A percentile compares a stretch with the other conserved stretches of the same genome.
Evolutionary conservation across 2,329 filamentous ascomycete genomes (phyloP).

Genomic region (Neofusicoccum ribis): DNA sequence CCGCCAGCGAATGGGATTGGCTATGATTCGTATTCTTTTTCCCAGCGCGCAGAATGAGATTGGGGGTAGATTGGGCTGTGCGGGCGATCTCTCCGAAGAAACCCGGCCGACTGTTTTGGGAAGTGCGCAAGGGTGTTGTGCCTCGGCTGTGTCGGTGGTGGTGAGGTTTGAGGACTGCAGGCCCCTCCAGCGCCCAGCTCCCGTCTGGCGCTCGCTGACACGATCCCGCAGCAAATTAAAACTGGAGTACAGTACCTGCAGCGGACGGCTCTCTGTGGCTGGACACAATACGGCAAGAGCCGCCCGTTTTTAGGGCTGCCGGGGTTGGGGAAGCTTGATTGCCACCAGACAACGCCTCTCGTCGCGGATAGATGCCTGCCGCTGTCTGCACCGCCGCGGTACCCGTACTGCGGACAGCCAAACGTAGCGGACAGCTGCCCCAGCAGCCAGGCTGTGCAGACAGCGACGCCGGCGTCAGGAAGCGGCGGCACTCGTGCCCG

Average conservation of each 20-base stretch:
- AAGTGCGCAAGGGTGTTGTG: not conserved
- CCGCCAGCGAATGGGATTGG: not conserved
- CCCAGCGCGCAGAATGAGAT: not conserved
- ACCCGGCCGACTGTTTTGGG: not conserved
- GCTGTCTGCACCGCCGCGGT: not conserved
- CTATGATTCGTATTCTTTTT: not conserved
- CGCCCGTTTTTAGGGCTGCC: not conserved
- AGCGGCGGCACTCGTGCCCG: not conserved
- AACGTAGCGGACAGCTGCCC: too few relatives aligned
- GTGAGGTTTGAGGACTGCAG: not conserved
- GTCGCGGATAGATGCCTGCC: not conserved
- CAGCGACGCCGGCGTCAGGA: not conserved
- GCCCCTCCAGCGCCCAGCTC: not conserved
- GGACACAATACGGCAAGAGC: not conserved
- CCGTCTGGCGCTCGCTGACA: not conserved
- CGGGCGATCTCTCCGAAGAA: not conserved
- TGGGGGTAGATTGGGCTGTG: not conserved
- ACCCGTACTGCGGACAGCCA: not conserved
- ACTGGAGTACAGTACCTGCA: not conserved
- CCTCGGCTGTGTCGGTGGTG: not conserved
- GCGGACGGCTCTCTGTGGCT: not conserved
- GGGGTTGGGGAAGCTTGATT: not conserved
- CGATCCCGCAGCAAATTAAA: not conserved
- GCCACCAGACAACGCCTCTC: not conserved
- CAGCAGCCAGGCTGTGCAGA: not conserved